Evolutionary conservation across 768 basidiomycete species (phyloP).

Genomic region (Agaricus blazei): DNA sequence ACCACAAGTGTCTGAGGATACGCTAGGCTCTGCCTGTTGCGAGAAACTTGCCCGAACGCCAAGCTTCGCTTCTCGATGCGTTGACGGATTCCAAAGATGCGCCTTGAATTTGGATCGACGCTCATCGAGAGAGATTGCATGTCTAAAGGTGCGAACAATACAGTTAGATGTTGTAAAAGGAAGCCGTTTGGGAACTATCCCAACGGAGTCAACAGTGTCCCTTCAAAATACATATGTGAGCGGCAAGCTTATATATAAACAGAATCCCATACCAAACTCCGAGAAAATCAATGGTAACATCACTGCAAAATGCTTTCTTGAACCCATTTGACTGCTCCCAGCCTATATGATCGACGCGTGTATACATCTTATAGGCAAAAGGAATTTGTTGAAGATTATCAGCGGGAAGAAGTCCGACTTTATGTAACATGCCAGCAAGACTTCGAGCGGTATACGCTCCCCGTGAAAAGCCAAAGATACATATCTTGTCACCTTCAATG

Average conservation of each 20-base stretch:
- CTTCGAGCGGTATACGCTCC: conserved; percentile 59
- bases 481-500: conserved; percentile 51
- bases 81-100: conserved; percentile 42
- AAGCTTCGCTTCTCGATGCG: conserved; percentile 19
- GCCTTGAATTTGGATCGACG: conserved; percentile 55
- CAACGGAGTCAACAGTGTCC: conserved; percentile 68
- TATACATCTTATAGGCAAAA: conserved; percentile 62
- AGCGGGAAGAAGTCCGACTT: conserved; percentile 43
- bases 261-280: conserved; percentile 43
- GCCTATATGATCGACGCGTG: conserved; percentile 41
- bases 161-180: conserved; percentile 56
- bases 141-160: conserved; percentile 54
- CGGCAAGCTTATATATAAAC: neutral
- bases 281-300: conserved; percentile 52
- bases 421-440: conserved; percentile 42
- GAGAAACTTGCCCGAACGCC: conserved; percentile 13
- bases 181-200: conserved; percentile 44
- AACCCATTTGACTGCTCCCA: conserved; percentile 48
- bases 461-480: conserved; percentile 63
- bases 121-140: conserved; percentile 63
- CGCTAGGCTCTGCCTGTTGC: neutral
- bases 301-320: conserved; percentile 49
- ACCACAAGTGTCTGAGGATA: neutral
- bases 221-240: conserved; percentile 23
- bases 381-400: conserved; percentile 53